Evolutionary conservation across 2,329 filamentous ascomycete genomes (phyloP).

Genomic region (Neophaeococcomyces aloes): DNA sequence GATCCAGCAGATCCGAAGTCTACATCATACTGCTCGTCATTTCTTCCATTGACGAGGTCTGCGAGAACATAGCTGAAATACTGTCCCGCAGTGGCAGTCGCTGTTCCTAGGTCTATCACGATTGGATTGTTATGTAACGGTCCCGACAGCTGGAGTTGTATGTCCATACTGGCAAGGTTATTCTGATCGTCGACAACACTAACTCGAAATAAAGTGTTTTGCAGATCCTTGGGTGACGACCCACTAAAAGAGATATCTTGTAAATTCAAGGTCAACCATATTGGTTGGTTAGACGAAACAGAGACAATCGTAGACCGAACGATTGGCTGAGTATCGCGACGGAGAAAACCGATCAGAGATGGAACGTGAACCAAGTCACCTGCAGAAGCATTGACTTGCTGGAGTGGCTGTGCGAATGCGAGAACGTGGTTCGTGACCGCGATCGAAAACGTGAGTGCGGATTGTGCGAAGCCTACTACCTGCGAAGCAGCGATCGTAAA

Average conservation of each 20-base stretch:
- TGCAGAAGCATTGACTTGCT: conserved; percentile 48
- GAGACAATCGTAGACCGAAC: conserved; percentile 41
- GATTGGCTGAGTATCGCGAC: conserved; percentile 47
- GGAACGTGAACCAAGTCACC: conserved; percentile 45
- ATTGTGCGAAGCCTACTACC: conserved; percentile 63
- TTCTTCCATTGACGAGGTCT: conserved; percentile 20
- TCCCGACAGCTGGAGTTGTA: conserved; percentile 37
- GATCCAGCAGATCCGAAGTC: neutral
- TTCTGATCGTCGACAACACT: conserved; percentile 49
- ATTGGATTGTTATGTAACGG: neutral
- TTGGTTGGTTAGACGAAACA: conserved; percentile 47
- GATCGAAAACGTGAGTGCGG: conserved; percentile 57
- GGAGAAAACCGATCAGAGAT: conserved; percentile 42
- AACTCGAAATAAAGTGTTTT: conserved; percentile 53
- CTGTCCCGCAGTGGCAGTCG: conserved; percentile 41
- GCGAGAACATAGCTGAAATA: conserved; percentile 38
- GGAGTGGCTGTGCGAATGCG: conserved; percentile 47
- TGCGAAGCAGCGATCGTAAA: conserved; percentile 70
- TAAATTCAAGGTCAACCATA: conserved; percentile 60
- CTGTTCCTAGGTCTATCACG: conserved; percentile 22
- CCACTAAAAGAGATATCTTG: conserved; percentile 54
- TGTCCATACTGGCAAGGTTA: conserved; percentile 48
- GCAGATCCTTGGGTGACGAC: conserved; percentile 48
- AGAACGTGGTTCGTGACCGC: conserved; percentile 62
- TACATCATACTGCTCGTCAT: conserved; percentile 11